These are phyloP conservation scores for Linnemannia schmuckeri DNA, from an alignment of 192 early-diverging fungal genomes.

Conservation along the genomic window DNA sequence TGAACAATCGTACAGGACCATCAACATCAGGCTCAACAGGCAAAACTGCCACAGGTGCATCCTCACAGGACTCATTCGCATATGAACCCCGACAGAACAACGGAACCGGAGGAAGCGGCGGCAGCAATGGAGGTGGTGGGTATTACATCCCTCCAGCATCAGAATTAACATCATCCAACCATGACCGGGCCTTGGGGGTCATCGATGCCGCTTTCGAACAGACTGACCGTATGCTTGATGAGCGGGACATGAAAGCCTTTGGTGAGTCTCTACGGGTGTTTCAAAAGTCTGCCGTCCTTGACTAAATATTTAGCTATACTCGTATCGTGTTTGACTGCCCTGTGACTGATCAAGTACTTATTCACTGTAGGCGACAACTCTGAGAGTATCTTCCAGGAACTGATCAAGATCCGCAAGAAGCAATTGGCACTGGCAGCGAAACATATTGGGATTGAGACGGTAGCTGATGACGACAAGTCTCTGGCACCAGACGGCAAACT, in stretches of 20 bases:
- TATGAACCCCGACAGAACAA: constrained; percentile 10
- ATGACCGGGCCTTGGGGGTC: constrained; percentile 47
- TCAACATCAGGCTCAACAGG: constrained; percentile 7
- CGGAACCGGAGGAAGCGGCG: background rate
- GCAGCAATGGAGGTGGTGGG: constrained; percentile 6
- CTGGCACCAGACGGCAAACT: constrained; percentile 47
- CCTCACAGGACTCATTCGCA: constrained; percentile 29
- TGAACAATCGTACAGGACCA: constrained; percentile 14
- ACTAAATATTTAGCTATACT: background rate
- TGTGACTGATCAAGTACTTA: background rate
- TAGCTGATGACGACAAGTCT: constrained; percentile 50
- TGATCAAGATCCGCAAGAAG: constrained; percentile 50
- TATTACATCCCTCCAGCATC: constrained; percentile 53
- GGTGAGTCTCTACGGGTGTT: constrained; percentile 9
- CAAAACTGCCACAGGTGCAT: background rate
- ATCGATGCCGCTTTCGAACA: constrained; percentile 38
- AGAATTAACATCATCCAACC: constrained; percentile 46
- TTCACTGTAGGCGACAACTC: constrained; percentile 43
- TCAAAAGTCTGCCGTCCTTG: background rate
- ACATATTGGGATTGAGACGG: constrained; percentile 48
- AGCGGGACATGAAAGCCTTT: constrained; percentile 54
- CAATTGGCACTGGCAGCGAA: constrained; percentile 47
- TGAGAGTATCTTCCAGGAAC: constrained; percentile 53
- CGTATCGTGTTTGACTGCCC: background rate
- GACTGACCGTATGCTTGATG: constrained; percentile 41